A percentile compares a stretch with the other conserved stretches of the same genome.
Conservation (phyloP, 176 grass and related monocot species). For the Oryza meyeriana region DNA sequence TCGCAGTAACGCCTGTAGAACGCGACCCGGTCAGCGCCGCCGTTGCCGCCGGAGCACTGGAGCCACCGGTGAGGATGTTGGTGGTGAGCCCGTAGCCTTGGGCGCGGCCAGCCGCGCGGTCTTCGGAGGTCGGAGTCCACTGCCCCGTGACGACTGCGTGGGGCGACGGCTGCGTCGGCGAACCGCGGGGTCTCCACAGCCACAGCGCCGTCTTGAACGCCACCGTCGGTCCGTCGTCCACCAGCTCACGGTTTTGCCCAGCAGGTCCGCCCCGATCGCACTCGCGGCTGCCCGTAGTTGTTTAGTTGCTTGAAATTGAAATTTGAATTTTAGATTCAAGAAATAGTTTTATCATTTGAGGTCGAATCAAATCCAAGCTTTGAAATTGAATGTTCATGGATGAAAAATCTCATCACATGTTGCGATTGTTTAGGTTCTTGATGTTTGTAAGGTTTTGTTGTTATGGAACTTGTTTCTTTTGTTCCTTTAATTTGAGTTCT, state of each 20-base stretch:
- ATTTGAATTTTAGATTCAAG: not conserved
- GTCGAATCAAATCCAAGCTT: not conserved
- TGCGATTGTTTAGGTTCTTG: too few relatives aligned
- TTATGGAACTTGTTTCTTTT: too few relatives aligned
- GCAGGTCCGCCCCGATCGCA: slow-evolving; percentile 17
- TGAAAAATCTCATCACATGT: too few relatives aligned
- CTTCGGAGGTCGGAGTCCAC: not conserved
- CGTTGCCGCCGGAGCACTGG: not conserved
- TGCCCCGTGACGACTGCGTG: not conserved
- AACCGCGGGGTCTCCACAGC: not conserved
- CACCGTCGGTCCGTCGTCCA: not conserved
- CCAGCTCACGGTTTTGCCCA: slow-evolving; percentile 26
- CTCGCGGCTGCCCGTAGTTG: slow-evolving; percentile 18
- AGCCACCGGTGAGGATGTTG: not conserved
- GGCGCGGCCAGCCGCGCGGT: not conserved
- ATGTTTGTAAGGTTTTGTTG: too few relatives aligned
- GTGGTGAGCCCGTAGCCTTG: not conserved
- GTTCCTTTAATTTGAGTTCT: not conserved
- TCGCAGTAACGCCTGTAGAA: slow-evolving; percentile 68
- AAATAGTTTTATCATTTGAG: not conserved
- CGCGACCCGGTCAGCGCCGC: slow-evolving; percentile 20
- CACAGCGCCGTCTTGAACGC: not conserved
- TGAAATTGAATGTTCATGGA: not conserved
- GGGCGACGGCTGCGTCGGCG: not conserved
- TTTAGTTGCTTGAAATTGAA: slow-evolving; percentile 34